A percentile compares a stretch with the other conserved stretches of the same genome.
Conservation (phyloP, 1,284 basidiomycete species). For the Ceratobasidium sp. region DNA sequence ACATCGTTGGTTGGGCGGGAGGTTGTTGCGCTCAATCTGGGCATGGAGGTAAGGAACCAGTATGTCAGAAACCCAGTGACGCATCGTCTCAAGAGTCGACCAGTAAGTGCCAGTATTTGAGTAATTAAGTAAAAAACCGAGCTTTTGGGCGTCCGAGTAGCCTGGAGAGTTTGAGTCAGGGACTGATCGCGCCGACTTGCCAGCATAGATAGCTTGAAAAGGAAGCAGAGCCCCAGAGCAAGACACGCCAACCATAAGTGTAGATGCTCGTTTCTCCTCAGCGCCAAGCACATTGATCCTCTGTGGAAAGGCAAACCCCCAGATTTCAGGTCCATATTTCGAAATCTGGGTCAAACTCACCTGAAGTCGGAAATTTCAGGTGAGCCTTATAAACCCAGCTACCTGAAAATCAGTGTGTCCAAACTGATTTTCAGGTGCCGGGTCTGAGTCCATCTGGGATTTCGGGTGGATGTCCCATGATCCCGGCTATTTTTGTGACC, state of each 20-base stretch:
- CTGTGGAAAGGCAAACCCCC: too few relatives aligned
- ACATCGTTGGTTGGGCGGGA: slow-evolving; percentile 41
- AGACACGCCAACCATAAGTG: slow-evolving; percentile 6
- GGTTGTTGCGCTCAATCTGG: slow-evolving; percentile 7
- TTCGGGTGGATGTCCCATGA: too few relatives aligned
- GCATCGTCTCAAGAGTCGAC: slow-evolving; percentile 16
- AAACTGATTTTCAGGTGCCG: too few relatives aligned
- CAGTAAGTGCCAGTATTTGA: slow-evolving; percentile 9
- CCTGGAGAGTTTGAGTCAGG: background rate
- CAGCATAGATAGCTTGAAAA: slow-evolving; percentile 8
- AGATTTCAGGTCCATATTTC: too few relatives aligned
- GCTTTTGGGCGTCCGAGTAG: background rate
- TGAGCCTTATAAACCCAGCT: too few relatives aligned
- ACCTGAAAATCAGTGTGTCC: too few relatives aligned
- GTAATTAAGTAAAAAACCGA: slow-evolving; percentile 16
- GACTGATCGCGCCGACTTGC: slow-evolving; percentile 6
- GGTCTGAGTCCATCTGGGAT: too few relatives aligned
- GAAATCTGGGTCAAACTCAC: too few relatives aligned
- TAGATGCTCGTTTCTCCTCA: slow-evolving; percentile 4
- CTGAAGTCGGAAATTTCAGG: too few relatives aligned
- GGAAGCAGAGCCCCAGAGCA: background rate
- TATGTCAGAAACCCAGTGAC: slow-evolving; percentile 2
- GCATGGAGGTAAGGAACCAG: slow-evolving; percentile 12
- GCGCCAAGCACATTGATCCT: background rate
- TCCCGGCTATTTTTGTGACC: too few relatives aligned